Evolutionary conservation across 495 filamentous ascomycete genomes (phyloP).

Genomic region (Cercophora newfieldiana): DNA sequence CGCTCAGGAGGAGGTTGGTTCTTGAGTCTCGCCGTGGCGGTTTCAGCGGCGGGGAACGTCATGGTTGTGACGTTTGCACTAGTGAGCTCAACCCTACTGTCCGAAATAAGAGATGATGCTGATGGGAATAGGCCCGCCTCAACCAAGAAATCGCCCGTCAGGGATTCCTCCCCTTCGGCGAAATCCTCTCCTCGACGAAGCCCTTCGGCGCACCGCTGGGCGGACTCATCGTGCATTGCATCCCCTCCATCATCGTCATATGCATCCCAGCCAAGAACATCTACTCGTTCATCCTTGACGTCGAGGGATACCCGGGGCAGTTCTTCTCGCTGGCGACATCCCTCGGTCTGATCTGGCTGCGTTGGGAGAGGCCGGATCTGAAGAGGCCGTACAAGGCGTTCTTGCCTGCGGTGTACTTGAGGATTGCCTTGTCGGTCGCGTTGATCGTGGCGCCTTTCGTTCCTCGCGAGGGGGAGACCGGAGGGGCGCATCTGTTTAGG

Average conservation of each 20-base stretch:
- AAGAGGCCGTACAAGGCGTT: constrained; percentile 71
- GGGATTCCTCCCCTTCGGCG: constrained; percentile 66
- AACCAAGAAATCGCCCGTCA: constrained; percentile 53
- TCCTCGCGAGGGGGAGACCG: constrained; percentile 46
- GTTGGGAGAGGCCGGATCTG: constrained; percentile 59
- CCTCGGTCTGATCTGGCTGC: constrained; percentile 61
- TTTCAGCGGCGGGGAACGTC: constrained; percentile 70
- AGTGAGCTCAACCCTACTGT: constrained; percentile 37
- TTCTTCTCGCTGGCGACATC: constrained; percentile 60
- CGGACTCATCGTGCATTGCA: constrained; percentile 65
- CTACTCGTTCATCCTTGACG: constrained; percentile 73
- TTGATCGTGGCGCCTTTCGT: constrained; percentile 58
- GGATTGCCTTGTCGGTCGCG: constrained; percentile 47
- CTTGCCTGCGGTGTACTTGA: constrained; percentile 52
- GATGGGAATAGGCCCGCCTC: constrained; percentile 54
- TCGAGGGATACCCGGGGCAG: constrained; percentile 68
- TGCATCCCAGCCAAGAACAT: constrained; percentile 63
- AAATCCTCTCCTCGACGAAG: constrained; percentile 59
- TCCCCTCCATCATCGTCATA: constrained; percentile 67
- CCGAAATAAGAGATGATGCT: background rate
- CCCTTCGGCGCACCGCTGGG: constrained; percentile 70
- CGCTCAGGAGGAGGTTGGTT: constrained; percentile 54
- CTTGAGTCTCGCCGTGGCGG: constrained; percentile 63
- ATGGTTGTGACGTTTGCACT: constrained; percentile 74
- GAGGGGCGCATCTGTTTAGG: constrained; percentile 63